These are phyloP conservation scores for Aspergillus novofumigatus DNA, from an alignment of 2,329 filamentous ascomycete species.

Conservation along the genomic window DNA sequence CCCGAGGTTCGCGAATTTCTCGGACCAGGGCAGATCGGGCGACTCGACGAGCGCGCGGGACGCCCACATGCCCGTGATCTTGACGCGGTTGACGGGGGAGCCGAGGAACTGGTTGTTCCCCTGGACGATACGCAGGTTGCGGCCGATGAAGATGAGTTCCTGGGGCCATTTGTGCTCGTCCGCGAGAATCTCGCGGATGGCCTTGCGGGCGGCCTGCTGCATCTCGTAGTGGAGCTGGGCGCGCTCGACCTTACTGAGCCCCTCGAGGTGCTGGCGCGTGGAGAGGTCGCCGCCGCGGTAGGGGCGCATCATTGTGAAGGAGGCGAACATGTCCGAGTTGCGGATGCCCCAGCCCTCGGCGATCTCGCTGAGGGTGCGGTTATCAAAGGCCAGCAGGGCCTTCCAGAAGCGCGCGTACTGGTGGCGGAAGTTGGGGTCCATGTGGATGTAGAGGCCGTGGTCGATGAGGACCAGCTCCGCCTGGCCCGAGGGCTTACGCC, in stretches of 20 bases:
- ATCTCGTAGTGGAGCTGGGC: slow-evolving; percentile 68
- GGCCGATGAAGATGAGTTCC: slow-evolving; percentile 86
- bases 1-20: slow-evolving; percentile 66
- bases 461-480: slow-evolving; percentile 94
- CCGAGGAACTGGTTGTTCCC: slow-evolving; percentile 89
- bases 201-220: slow-evolving; percentile 66
- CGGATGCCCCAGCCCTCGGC: slow-evolving; percentile 81
- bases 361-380: slow-evolving; percentile 68
- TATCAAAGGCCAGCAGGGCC: slow-evolving; percentile 88
- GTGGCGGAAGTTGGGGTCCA: slow-evolving; percentile 75
- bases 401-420: slow-evolving; percentile 94
- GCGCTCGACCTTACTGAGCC: slow-evolving; percentile 51
- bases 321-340: slow-evolving; percentile 86
- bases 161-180: slow-evolving; percentile 87
- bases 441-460: slow-evolving; percentile 92
- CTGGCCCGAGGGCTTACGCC: slow-evolving; percentile 73
- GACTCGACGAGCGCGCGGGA: slow-evolving; percentile 76
- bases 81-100: slow-evolving; percentile 83
- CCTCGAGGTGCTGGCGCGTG: slow-evolving; percentile 55
- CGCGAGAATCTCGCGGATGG: slow-evolving; percentile 73
- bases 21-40: slow-evolving; percentile 56
- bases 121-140: slow-evolving; percentile 89
- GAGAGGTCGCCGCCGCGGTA: slow-evolving; percentile 79
- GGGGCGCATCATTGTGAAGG: slow-evolving; percentile 80
- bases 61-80: slow-evolving; percentile 91